phyloP scores from a whole-genome alignment of 106 monocot species.

The Iris macrosiphon region DNA sequence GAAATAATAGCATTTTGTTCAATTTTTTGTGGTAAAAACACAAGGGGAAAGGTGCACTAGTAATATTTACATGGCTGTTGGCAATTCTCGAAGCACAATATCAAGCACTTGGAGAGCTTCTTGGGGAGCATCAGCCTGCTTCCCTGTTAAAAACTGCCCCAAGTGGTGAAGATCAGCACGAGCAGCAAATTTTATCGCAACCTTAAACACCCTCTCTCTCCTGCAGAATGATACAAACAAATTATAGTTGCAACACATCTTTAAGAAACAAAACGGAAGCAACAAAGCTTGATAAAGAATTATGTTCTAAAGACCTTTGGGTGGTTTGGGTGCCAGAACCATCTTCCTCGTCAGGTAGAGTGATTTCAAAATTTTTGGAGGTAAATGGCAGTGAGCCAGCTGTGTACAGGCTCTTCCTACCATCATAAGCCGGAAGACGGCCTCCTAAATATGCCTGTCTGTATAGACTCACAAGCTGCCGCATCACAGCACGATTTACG shows the following conservation, averaged over 20 bases:
- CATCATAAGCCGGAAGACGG: constrained; percentile 83
- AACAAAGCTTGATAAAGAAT: background rate
- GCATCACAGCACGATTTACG: constrained; percentile 67
- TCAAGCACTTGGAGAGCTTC: constrained; percentile 95
- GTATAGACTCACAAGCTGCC: constrained; percentile 43
- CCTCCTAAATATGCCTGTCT: constrained; percentile 57
- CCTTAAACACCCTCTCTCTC: constrained; percentile 46
- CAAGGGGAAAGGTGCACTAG: background rate
- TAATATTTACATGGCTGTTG: constrained; percentile 38
- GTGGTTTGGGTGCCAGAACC: constrained; percentile 27
- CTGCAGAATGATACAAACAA: constrained; percentile 16
- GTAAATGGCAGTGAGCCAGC: constrained; percentile 69
- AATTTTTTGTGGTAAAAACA: background rate
- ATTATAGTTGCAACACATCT: background rate
- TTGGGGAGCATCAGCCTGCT: constrained; percentile 81
- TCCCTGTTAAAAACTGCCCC: constrained; percentile 58
- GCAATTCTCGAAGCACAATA: constrained; percentile 83
- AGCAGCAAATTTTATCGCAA: constrained; percentile 80
- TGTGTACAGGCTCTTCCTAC: constrained; percentile 74
- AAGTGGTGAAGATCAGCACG: constrained; percentile 76
- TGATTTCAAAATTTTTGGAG: constrained; percentile 43
- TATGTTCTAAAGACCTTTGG: constrained; percentile 19
- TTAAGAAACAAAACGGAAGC: background rate
- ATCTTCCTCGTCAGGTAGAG: constrained; percentile 65
- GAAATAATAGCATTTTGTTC: background rate